Evolutionary conservation across 2,329 filamentous ascomycete species (phyloP).

Genomic region (Hypoxylon sp.): DNA sequence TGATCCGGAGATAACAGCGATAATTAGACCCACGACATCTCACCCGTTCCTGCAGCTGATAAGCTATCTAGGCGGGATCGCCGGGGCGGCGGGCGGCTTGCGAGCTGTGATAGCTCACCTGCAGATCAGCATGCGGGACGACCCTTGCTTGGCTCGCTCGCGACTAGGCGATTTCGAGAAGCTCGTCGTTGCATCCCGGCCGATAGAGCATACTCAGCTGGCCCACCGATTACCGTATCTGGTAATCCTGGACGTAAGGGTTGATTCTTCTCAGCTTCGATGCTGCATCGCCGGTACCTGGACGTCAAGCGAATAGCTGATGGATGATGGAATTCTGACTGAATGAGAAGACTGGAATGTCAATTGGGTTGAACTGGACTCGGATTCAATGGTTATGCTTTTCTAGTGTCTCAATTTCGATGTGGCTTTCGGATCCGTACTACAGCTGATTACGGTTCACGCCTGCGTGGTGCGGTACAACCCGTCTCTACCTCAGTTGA

Average conservation of each 20-base stretch:
- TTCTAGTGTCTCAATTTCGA: background rate
- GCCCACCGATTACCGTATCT: conserved; percentile 1
- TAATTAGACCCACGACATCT: background rate
- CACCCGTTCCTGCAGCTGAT: conserved; percentile 18
- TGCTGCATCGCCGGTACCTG: conserved; percentile 1
- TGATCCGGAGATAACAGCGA: background rate
- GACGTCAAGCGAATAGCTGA: background rate
- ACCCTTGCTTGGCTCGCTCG: conserved; percentile 18
- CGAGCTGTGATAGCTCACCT: conserved; percentile 18
- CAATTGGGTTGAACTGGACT: background rate
- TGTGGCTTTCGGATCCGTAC: background rate
- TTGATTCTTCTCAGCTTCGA: background rate
- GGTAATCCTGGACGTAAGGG: background rate
- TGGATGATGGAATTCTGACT: background rate
- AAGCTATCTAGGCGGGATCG: conserved; percentile 17
- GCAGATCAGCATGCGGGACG: conserved; percentile 20
- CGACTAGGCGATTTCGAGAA: conserved; percentile 28
- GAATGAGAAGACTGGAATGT: background rate
- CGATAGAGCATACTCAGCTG: background rate
- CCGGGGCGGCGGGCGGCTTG: background rate
- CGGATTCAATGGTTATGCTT: background rate
- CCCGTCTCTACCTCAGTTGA: too few species aligned
- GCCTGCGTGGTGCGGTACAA: too few species aligned
- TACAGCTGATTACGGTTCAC: background rate
- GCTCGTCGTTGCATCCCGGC: conserved; percentile 6